Evolutionary conservation across 345 rosid species (phyloP).

Genomic region (Mercurialis annua): DNA sequence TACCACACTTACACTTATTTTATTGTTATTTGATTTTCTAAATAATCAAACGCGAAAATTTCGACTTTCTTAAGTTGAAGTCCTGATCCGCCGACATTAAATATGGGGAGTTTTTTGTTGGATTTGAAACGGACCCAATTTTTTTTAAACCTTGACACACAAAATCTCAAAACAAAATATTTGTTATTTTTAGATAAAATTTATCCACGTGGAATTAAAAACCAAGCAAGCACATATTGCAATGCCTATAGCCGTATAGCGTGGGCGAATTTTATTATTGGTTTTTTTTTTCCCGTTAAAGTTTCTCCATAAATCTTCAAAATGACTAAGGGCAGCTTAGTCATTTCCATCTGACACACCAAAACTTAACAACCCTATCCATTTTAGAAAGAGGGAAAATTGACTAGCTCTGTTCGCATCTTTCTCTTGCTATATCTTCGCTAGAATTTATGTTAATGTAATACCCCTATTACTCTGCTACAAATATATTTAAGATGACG

Average conservation of each 20-base stretch:
- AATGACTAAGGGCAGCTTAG: neutral
- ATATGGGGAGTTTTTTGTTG: too few species aligned
- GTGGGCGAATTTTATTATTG: neutral
- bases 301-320: neutral
- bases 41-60: too few species aligned
- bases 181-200: too few species aligned
- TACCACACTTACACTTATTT: too few species aligned
- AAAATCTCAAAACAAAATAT: too few species aligned
- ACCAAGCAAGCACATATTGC: neutral
- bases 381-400: neutral
- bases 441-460: neutral
- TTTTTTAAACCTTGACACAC: too few species aligned
- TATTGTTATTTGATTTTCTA: too few species aligned
- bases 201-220: neutral
- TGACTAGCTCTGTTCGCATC: neutral
- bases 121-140: too few species aligned
- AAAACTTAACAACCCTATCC: constrained; percentile 22
- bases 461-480: neutral
- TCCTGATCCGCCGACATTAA: too few species aligned
- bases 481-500: constrained; percentile 7
- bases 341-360: neutral
- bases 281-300: neutral
- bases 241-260: neutral
- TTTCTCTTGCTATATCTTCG: neutral
- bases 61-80: too few species aligned